Evolutionary conservation across 2,329 filamentous ascomycete genomes (phyloP).

Genomic region (Simplicillium aogashimaense): DNA sequence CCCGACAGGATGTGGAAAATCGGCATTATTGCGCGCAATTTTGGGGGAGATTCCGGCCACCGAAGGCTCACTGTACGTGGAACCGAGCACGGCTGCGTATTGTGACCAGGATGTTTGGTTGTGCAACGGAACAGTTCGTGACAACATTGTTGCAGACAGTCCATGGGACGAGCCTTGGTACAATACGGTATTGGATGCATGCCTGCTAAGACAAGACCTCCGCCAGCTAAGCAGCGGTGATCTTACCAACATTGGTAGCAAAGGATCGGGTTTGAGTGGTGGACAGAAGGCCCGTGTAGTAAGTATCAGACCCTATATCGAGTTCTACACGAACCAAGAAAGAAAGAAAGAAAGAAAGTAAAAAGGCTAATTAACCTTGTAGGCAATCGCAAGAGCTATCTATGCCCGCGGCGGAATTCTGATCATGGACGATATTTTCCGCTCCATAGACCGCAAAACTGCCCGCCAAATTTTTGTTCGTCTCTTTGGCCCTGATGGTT

Average conservation of each 20-base stretch:
- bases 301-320: too few species aligned
- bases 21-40: conserved; percentile 10
- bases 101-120: conserved; percentile 15
- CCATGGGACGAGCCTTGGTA: conserved; percentile 12
- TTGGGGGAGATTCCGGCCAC: conserved; percentile 10
- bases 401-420: conserved; percentile 14
- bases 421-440: conserved; percentile 15
- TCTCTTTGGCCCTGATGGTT: neutral
- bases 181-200: conserved; percentile 9
- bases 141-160: conserved; percentile 13
- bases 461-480: neutral
- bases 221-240: conserved; percentile 12
- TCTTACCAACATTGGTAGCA: conserved; percentile 10
- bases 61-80: conserved; percentile 6
- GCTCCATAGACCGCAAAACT: neutral
- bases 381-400: conserved; percentile 14
- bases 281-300: conserved; percentile 16
- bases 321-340: too few species aligned
- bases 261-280: conserved; percentile 13
- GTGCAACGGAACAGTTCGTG: conserved; percentile 10
- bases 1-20: conserved; percentile 13
- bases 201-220: conserved; percentile 11
- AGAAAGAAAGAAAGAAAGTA: too few species aligned
- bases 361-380: too few species aligned
- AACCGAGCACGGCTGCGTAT: too few species aligned